These are phyloP conservation scores for Talaromyces albobiverticillius DNA, from an alignment of 2,329 filamentous ascomycete species.

Conservation along the genomic window DNA sequence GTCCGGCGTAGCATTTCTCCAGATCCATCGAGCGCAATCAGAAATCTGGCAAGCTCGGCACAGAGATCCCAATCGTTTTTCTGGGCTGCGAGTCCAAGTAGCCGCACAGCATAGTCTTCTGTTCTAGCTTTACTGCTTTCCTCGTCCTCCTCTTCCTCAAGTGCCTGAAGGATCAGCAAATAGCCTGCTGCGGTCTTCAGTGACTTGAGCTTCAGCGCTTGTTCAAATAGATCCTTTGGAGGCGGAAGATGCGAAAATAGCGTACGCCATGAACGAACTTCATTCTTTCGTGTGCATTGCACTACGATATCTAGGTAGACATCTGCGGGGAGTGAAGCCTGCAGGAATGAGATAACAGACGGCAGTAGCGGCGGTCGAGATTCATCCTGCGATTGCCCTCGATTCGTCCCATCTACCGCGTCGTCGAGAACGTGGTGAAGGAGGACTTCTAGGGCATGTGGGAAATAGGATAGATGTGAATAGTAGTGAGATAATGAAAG, in stretches of 20 bases:
- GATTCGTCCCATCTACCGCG: slow-evolving; percentile 68
- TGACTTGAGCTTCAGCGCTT: slow-evolving; percentile 77
- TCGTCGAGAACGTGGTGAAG: slow-evolving; percentile 92
- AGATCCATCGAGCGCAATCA: slow-evolving; percentile 85
- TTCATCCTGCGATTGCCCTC: slow-evolving; percentile 26
- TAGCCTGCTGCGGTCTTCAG: slow-evolving; percentile 96
- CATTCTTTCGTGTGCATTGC: slow-evolving; percentile 95
- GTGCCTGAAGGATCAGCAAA: slow-evolving; percentile 86
- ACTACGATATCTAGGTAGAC: slow-evolving; percentile 92
- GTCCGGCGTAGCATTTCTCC: slow-evolving; percentile 67
- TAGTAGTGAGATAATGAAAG: slow-evolving; percentile 81
- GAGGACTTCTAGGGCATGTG: slow-evolving; percentile 87
- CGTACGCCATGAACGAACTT: slow-evolving; percentile 90
- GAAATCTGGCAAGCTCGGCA: slow-evolving; percentile 89
- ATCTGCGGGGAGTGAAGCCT: slow-evolving; percentile 65
- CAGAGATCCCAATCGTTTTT: slow-evolving; percentile 94
- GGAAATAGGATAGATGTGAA: slow-evolving; percentile 82
- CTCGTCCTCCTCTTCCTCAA: slow-evolving; percentile 53
- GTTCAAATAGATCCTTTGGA: slow-evolving; percentile 87
- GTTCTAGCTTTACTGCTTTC: slow-evolving; percentile 52
- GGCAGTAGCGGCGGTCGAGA: slow-evolving; percentile 38
- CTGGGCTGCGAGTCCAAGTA: slow-evolving; percentile 75
- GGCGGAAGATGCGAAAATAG: slow-evolving; percentile 89
- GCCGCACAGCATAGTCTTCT: slow-evolving; percentile 63
- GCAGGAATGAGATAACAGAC: slow-evolving; percentile 60